Evolutionary conservation across 1,139 yeast genomes (phyloP).

Genomic region (Hanseniaspora gamundiae): DNA sequence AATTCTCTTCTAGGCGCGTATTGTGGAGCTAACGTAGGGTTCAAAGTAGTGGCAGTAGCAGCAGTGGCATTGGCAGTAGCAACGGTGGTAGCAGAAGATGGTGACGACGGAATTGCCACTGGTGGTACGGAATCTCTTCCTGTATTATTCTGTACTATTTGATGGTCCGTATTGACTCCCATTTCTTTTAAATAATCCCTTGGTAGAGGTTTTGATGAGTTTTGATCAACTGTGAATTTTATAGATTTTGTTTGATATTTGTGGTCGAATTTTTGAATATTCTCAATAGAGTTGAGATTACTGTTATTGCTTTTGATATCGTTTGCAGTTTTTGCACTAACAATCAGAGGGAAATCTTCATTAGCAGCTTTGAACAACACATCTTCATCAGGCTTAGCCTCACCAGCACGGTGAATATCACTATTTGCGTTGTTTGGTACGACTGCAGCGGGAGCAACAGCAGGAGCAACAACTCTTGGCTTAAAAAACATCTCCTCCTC

Average conservation of each 20-base stretch:
- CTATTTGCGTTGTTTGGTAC: too few species aligned
- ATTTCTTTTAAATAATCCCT: slow-evolving; percentile 17
- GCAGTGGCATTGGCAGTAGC: neutral
- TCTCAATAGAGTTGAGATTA: slow-evolving; percentile 9
- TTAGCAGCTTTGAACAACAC: slow-evolving; percentile 8
- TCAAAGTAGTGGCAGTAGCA: neutral
- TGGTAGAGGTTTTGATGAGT: slow-evolving; percentile 22
- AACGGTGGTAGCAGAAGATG: slow-evolving; percentile 2
- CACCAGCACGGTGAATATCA: too few species aligned
- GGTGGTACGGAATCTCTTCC: neutral
- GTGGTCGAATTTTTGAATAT: slow-evolving; percentile 21
- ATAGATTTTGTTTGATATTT: slow-evolving; percentile 24
- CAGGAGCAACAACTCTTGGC: slow-evolving; percentile 5
- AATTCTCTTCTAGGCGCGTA: slow-evolving; percentile 17
- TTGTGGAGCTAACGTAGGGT: neutral
- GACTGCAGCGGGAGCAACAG: neutral
- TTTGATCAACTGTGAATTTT: slow-evolving; percentile 23
- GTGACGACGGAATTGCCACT: neutral
- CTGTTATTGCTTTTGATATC: slow-evolving; percentile 14
- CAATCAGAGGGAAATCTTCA: slow-evolving; percentile 15
- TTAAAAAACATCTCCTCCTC: slow-evolving; percentile 1
- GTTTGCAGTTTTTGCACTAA: slow-evolving; percentile 23
- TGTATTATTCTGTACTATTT: too few species aligned
- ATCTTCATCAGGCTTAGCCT: slow-evolving; percentile 4
- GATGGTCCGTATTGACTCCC: slow-evolving; percentile 14